These are phyloP conservation scores for Wickerhamiella sorbophila DNA, from an alignment of 805 yeast species.

Conservation along the genomic window DNA sequence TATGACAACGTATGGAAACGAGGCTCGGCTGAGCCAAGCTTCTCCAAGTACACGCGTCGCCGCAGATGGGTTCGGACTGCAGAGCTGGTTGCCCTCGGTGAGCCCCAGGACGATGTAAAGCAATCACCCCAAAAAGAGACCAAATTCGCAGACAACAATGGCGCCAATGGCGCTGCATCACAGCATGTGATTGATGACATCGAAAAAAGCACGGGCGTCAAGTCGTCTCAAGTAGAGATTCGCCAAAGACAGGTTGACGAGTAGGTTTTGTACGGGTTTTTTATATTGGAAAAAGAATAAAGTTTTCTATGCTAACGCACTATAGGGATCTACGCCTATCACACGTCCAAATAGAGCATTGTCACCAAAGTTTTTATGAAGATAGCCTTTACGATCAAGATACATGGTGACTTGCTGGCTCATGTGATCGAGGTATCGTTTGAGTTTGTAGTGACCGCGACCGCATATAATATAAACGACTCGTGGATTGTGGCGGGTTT, in stretches of 20 bases:
- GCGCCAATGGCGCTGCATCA: too few species aligned
- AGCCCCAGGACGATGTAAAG: neutral
- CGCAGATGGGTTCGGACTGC: slow-evolving; percentile 96
- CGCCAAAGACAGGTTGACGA: neutral
- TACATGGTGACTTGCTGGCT: slow-evolving; percentile 21
- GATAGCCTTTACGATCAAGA: slow-evolving; percentile 28
- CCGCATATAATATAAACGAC: slow-evolving; percentile 24
- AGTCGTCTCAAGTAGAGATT: neutral
- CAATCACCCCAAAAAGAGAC: neutral
- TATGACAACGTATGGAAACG: slow-evolving; percentile 90
- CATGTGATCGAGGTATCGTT: slow-evolving; percentile 20
- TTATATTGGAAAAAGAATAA: neutral
- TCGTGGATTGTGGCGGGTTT: slow-evolving; percentile 17
- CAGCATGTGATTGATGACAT: neutral
- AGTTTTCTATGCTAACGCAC: slow-evolving; percentile 12
- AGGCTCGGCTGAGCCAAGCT: slow-evolving; percentile 77
- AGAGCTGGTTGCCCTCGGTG: slow-evolving; percentile 37
- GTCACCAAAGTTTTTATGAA: slow-evolving; percentile 26
- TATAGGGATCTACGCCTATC: slow-evolving; percentile 32
- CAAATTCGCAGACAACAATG: neutral
- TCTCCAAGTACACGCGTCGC: slow-evolving; percentile 81
- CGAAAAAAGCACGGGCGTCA: neutral
- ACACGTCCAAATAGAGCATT: slow-evolving; percentile 25
- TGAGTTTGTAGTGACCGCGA: slow-evolving; percentile 20
- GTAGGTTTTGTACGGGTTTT: neutral